A percentile compares a stretch with the other conserved stretches of the same genome.
Conservation (phyloP, 2,329 filamentous ascomycete genomes). For the Apiospora aurea region DNA sequence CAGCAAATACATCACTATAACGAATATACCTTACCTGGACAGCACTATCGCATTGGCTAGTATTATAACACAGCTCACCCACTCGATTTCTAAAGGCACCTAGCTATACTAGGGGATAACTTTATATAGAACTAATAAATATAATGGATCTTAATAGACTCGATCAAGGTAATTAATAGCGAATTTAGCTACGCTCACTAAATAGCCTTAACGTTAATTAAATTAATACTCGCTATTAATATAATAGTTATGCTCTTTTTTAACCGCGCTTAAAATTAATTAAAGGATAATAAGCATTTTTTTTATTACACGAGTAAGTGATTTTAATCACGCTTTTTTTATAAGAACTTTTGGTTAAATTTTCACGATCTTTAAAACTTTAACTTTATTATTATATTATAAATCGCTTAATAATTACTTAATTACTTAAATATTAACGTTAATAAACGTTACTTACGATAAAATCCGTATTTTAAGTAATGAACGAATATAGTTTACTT, state of each 20-base stretch:
- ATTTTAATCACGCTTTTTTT: background rate
- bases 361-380: background rate
- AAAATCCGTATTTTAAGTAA: background rate
- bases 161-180: background rate
- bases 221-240: background rate
- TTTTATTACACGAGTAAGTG: background rate
- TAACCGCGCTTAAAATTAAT: background rate
- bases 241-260: background rate
- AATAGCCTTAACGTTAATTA: background rate
- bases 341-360: background rate
- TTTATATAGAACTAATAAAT: background rate
- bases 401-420: no score
- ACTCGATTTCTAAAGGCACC: background rate
- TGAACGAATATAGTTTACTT: background rate
- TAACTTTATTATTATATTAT: background rate
- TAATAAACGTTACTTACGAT: background rate
- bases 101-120: background rate
- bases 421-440: no score
- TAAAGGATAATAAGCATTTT: background rate
- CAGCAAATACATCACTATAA: background rate
- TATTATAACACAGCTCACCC: background rate
- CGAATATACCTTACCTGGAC: background rate
- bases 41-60: background rate
- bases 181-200: background rate
- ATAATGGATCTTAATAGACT: background rate